Percentiles rank a stretch among this genome's conserved stretches.
These are phyloP conservation scores for Cunninghamia lanceolata DNA, from an alignment of 75 land plant genomes.

Conservation along the genomic window DNA sequence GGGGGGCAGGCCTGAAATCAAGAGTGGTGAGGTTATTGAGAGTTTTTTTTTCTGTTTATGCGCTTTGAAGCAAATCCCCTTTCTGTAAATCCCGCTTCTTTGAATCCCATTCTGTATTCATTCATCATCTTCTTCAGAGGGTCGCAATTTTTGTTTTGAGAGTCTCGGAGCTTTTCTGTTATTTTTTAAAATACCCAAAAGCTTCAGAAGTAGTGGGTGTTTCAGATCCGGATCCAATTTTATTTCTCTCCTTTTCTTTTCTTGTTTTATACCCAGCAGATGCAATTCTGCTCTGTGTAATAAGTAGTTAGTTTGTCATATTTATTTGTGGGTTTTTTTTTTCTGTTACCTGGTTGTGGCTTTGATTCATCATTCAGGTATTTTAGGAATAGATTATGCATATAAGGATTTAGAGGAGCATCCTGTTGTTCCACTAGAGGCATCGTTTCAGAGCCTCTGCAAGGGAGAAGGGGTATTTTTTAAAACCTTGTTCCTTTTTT, in stretches of 20 bases:
- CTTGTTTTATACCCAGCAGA: neutral
- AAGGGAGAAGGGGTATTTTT: constrained; percentile 14
- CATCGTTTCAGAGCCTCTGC: constrained; percentile 2
- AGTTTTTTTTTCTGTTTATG: neutral
- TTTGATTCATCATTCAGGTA: neutral
- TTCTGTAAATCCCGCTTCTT: constrained; percentile 13
- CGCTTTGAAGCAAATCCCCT: neutral
- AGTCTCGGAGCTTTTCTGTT: neutral
- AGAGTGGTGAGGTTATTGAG: neutral
- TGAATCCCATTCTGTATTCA: constrained; percentile 9
- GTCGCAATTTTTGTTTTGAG: neutral
- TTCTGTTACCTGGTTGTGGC: neutral
- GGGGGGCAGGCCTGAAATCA: neutral
- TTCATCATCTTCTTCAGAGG: neutral
- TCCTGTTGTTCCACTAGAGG: constrained; percentile 2
- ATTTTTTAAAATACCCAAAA: neutral
- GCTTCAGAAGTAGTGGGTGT: neutral
- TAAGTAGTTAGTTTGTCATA: neutral
- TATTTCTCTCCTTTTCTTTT: neutral
- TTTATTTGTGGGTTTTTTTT: neutral
- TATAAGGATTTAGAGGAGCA: neutral
- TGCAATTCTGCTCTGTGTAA: neutral
- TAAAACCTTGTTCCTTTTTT: constrained; percentile 5
- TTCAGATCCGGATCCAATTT: constrained; percentile 4
- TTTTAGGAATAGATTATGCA: neutral